Percentiles rank a stretch among this genome's conserved stretches.
Conservation (phyloP, 495 filamentous ascomycete genomes). For the Daldinia concentrica region DNA sequence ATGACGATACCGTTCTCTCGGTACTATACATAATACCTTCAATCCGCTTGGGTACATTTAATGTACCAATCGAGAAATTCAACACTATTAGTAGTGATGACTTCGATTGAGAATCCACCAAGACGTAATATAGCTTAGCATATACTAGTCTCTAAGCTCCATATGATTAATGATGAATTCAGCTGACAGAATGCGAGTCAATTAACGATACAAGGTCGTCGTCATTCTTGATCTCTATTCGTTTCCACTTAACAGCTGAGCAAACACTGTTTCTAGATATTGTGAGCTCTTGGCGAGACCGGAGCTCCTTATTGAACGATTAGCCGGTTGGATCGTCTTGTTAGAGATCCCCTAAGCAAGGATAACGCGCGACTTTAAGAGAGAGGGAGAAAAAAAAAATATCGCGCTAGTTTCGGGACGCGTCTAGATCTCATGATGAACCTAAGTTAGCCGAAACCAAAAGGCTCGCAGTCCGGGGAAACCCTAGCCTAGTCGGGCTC, state of each 20-base stretch:
- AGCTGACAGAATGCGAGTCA: not conserved
- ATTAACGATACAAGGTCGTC: not conserved
- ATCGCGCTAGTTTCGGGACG: slow-evolving; percentile 36
- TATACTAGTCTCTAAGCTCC: not conserved
- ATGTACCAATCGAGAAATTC: not conserved
- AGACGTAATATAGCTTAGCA: not conserved
- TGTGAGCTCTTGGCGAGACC: slow-evolving; percentile 28
- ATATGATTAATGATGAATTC: not conserved
- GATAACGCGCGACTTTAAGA: slow-evolving; percentile 32
- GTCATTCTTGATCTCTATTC: not conserved
- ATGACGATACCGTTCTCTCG: not conserved
- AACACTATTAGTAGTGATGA: not conserved
- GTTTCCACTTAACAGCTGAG: not conserved
- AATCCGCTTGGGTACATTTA: not conserved
- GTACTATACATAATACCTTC: not conserved
- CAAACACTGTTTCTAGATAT: not conserved
- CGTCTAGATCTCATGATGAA: slow-evolving; percentile 30
- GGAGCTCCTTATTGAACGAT: slow-evolving; percentile 33
- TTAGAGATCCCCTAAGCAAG: slow-evolving; percentile 32
- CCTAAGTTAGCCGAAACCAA: slow-evolving; percentile 19
- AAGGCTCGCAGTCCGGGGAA: slow-evolving; percentile 24
- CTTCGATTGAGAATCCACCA: not conserved
- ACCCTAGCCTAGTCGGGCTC: slow-evolving; percentile 19
- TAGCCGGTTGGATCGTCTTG: slow-evolving; percentile 21
- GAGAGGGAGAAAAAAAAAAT: slow-evolving; percentile 15